A percentile compares a stretch with the other conserved stretches of the same genome.
Evolutionary conservation across 2,329 filamentous ascomycete genomes (phyloP).

Genomic region (Talaromyces sp.): DNA sequence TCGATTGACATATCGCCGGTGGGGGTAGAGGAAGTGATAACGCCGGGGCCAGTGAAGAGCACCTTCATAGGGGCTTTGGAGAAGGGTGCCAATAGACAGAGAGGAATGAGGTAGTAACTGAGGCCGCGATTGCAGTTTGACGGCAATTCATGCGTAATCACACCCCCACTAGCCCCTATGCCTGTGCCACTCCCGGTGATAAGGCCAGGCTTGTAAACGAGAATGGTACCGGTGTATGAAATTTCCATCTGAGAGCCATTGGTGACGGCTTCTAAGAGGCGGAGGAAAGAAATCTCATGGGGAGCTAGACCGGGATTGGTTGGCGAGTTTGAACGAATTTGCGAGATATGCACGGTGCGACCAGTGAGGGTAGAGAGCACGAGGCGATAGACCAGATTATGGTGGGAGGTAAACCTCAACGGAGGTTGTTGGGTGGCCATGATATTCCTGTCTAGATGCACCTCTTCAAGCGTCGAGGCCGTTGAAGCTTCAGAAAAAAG

Average conservation of each 20-base stretch:
- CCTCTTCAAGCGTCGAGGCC: slow-evolving; percentile 1
- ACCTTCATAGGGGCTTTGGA: slow-evolving; percentile 90
- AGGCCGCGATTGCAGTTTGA: slow-evolving; percentile 77
- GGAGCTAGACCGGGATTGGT: slow-evolving; percentile 86
- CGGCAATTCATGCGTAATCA: slow-evolving; percentile 80
- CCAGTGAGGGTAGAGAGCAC: slow-evolving; percentile 90
- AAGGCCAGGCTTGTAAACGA: slow-evolving; percentile 88
- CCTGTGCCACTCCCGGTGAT: slow-evolving; percentile 84
- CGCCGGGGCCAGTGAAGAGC: slow-evolving; percentile 83
- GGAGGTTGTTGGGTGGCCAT: slow-evolving; percentile 52
- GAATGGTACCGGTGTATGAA: slow-evolving; percentile 90
- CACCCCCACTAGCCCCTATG: slow-evolving; percentile 70
- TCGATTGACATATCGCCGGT: slow-evolving; percentile 88
- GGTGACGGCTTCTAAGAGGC: slow-evolving; percentile 89
- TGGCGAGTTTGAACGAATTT: slow-evolving; percentile 84
- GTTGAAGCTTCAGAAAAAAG: slow-evolving; percentile 26
- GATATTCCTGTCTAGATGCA: neutral
- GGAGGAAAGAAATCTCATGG: slow-evolving; percentile 93
- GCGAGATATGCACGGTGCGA: slow-evolving; percentile 84
- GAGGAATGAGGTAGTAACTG: slow-evolving; percentile 87
- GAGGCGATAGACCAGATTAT: slow-evolving; percentile 79
- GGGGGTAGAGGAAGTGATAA: slow-evolving; percentile 85
- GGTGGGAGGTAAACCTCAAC: slow-evolving; percentile 80
- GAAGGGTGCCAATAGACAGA: slow-evolving; percentile 90
- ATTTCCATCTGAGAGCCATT: slow-evolving; percentile 96